These are phyloP conservation scores for Microbotryum scabiosae DNA, from an alignment of 1,284 basidiomycete genomes.

Conservation along the genomic window DNA sequence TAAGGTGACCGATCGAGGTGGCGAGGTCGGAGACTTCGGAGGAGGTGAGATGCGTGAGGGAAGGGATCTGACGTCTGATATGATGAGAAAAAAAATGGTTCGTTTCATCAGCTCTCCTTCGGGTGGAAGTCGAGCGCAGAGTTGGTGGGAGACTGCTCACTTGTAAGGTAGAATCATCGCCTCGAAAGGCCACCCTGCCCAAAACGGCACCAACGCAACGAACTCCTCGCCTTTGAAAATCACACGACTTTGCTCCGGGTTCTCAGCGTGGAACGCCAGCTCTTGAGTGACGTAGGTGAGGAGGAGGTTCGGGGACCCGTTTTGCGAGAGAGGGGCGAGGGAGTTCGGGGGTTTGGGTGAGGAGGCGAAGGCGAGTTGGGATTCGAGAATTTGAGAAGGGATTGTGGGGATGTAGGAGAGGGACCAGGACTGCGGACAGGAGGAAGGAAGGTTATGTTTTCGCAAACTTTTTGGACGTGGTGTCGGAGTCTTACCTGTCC, in stretches of 20 bases:
- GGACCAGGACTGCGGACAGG: constrained; percentile 31
- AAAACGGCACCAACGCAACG: constrained; percentile 85
- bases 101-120: neutral
- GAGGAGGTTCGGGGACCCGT: constrained; percentile 62
- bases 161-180: constrained; percentile 67
- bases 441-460: neutral
- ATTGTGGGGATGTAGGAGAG: constrained; percentile 59
- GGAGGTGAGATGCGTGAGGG: constrained; percentile 53
- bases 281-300: constrained; percentile 78
- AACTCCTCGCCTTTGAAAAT: constrained; percentile 68
- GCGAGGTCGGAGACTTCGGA: constrained; percentile 60
- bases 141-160: neutral
- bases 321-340: constrained; percentile 26
- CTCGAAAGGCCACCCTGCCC: constrained; percentile 95
- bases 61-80: constrained; percentile 56
- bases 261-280: constrained; percentile 45
- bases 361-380: constrained; percentile 51
- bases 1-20: constrained; percentile 55
- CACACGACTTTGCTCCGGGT: constrained; percentile 43
- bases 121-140: neutral
- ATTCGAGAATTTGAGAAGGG: constrained; percentile 27
- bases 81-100: neutral
- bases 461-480: too few species aligned
- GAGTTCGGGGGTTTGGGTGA: constrained; percentile 7
- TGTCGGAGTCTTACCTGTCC: constrained; percentile 54